Evolutionary conservation across 208 protist species (phyloP).

Genomic region (Leishmania martiniquensis): DNA sequence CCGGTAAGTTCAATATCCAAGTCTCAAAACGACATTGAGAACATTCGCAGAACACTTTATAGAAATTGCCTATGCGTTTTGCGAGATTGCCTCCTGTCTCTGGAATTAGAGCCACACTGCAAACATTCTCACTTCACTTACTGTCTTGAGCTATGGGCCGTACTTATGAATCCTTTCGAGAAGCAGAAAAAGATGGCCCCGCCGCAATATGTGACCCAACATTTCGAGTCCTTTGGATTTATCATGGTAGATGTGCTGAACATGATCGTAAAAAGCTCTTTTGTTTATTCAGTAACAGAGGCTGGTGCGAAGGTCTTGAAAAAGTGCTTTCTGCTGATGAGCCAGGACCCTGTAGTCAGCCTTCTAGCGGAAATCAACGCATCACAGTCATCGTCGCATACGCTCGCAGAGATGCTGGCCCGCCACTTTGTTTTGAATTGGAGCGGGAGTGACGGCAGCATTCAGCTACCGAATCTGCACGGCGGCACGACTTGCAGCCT

Average conservation of each 20-base stretch:
- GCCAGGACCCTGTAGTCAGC: conserved; percentile 22
- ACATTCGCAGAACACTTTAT: conserved; percentile 54
- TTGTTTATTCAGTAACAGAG: conserved; percentile 59
- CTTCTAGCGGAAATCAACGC: conserved; percentile 44
- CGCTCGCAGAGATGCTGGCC: conserved; percentile 14
- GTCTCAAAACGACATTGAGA: conserved; percentile 48
- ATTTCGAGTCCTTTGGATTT: conserved; percentile 77
- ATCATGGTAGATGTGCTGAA: conserved; percentile 61
- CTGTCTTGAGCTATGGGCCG: conserved; percentile 74
- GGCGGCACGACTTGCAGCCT: conserved; percentile 31
- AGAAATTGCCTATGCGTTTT: conserved; percentile 63
- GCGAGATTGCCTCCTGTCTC: conserved; percentile 61
- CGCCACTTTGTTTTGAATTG: conserved; percentile 37
- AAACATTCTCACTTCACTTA: conserved; percentile 70
- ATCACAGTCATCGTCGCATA: conserved; percentile 4
- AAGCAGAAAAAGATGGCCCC: conserved; percentile 25
- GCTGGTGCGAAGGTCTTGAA: conserved; percentile 45
- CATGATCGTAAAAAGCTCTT: conserved; percentile 66
- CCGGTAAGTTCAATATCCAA: conserved; percentile 15
- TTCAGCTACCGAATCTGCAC: conserved; percentile 31
- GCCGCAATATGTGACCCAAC: conserved; percentile 55
- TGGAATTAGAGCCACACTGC: conserved; percentile 57
- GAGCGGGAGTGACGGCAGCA: conserved; percentile 14
- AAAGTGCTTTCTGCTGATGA: conserved; percentile 53
- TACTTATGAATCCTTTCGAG: conserved; percentile 61